These are phyloP conservation scores for Thalassia testudinum DNA, from an alignment of 116 monocot genomes.

Conservation along the genomic window DNA sequence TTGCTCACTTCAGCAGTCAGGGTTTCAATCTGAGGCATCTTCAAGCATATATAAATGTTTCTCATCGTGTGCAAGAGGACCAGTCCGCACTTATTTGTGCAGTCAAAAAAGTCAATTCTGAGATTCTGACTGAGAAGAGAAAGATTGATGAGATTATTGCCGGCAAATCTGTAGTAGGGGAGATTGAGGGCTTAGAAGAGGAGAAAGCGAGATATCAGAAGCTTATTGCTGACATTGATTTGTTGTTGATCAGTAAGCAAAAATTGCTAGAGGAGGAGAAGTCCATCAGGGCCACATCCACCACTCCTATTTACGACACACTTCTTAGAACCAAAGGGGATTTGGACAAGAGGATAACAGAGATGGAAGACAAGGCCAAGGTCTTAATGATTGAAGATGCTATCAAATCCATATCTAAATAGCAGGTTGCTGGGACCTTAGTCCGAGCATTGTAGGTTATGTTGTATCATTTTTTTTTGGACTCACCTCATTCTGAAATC, in stretches of 20 bases:
- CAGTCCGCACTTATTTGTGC: neutral
- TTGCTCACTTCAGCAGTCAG: conserved; percentile 2
- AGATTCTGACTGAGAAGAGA: conserved; percentile 2
- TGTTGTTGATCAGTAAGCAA: neutral
- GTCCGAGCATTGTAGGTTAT: too few relatives aligned
- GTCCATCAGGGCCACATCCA: neutral
- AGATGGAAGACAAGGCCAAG: neutral
- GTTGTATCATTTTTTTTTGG: too few relatives aligned
- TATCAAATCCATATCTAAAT: too few relatives aligned
- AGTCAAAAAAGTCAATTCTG: conserved; percentile 1
- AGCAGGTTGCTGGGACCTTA: too few relatives aligned
- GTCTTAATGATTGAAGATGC: too few relatives aligned
- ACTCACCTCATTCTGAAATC: too few relatives aligned
- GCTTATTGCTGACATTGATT: conserved; percentile 4
- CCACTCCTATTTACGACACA: conserved; percentile 1
- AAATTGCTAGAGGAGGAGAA: conserved; percentile 6
- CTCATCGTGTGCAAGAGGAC: neutral
- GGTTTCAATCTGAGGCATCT: conserved; percentile 6
- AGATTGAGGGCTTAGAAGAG: conserved; percentile 3
- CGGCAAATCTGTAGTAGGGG: conserved; percentile 1
- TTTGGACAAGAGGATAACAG: conserved; percentile 4
- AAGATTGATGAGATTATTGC: conserved; percentile 6
- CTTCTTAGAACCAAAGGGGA: conserved; percentile 1
- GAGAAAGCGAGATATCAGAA: conserved; percentile 4
- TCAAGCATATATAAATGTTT: conserved; percentile 3